Conservation (phyloP, 352 stramenopile genomes). For the Phytophthora fragariaefolia region DNA sequence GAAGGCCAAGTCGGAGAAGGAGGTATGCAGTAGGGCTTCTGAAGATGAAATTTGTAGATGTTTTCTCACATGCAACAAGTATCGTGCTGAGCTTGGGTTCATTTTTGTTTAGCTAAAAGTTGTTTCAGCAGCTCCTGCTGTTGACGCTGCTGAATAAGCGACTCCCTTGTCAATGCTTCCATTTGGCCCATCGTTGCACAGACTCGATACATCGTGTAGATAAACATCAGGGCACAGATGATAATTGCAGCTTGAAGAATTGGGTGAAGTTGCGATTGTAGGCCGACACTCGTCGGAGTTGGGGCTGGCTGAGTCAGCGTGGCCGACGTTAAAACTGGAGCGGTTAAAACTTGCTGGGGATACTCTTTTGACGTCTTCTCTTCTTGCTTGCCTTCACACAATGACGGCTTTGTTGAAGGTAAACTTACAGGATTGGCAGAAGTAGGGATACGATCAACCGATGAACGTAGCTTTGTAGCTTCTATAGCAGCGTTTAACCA, state of each 20-base stretch:
- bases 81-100: not conserved
- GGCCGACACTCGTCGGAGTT: not conserved
- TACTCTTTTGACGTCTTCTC: slow-evolving; percentile 2
- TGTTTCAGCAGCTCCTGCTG: slow-evolving; percentile 74
- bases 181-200: slow-evolving; percentile 66
- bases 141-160: slow-evolving; percentile 61
- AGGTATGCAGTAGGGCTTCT: slow-evolving; percentile 32
- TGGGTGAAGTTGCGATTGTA: slow-evolving; percentile 20
- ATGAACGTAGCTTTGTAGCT: slow-evolving; percentile 15
- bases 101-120: slow-evolving; percentile 43
- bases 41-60: not conserved
- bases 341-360: not conserved
- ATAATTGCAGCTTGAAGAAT: slow-evolving; percentile 53
- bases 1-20: slow-evolving; percentile 18
- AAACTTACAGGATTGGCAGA: not conserved
- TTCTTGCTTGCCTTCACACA: not conserved
- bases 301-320: not conserved
- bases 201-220: slow-evolving; percentile 77
- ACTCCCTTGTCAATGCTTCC: slow-evolving; percentile 59
- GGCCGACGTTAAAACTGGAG: not conserved
- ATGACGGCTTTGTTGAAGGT: not conserved
- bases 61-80: not conserved
- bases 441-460: not conserved
- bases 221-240: slow-evolving; percentile 66
- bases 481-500: slow-evolving; percentile 59